phyloP scores from a whole-genome alignment of 345 rosid genomes.

The Eucalyptus caleyi region DNA sequence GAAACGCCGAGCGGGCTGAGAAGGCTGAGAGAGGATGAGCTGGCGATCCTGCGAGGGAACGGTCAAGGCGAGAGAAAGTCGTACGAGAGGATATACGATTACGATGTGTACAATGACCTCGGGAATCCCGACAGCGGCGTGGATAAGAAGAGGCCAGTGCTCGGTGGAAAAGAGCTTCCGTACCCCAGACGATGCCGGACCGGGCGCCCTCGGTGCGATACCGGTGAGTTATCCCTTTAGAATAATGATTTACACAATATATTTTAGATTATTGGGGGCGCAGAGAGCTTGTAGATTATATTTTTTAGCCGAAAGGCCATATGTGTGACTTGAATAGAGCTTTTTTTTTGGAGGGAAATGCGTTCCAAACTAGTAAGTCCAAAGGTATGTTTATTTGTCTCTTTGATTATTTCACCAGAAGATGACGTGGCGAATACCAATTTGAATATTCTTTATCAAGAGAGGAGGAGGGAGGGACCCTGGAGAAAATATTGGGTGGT shows the following conservation, averaged over 20 bases:
- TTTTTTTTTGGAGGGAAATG: neutral
- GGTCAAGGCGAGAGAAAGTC: slow-evolving; percentile 44
- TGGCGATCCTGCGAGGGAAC: slow-evolving; percentile 33
- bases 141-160: slow-evolving; percentile 8
- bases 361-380: neutral
- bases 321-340: neutral
- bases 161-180: slow-evolving; percentile 29
- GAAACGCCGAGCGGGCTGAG: slow-evolving; percentile 52
- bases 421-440: neutral
- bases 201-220: slow-evolving; percentile 6
- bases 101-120: slow-evolving; percentile 71
- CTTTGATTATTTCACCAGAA: neutral
- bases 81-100: slow-evolving; percentile 63
- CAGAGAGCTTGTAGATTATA: neutral
- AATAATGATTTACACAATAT: neutral
- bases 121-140: slow-evolving; percentile 43
- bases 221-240: neutral
- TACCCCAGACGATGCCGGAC: slow-evolving; percentile 45
- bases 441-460: neutral
- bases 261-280: neutral
- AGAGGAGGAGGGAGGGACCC: neutral
- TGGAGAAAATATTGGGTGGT: too few species aligned
- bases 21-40: slow-evolving; percentile 45
- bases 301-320: neutral
- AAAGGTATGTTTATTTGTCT: neutral